A percentile compares a stretch with the other conserved stretches of the same genome.
Evolutionary conservation across 2,329 filamentous ascomycete species (phyloP).

Genomic region (Helotiales sp.): DNA sequence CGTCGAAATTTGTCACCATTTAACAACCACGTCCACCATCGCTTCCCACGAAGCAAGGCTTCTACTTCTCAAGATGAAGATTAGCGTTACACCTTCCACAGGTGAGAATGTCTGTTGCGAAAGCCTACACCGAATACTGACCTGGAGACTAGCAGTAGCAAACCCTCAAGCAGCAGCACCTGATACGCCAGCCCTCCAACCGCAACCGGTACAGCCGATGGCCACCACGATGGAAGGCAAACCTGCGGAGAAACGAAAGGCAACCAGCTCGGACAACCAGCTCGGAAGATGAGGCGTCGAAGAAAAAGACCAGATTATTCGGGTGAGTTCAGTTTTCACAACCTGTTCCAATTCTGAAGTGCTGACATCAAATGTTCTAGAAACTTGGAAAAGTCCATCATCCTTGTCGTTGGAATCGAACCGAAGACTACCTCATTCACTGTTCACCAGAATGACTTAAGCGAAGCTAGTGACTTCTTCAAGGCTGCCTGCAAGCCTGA

Average conservation of each 20-base stretch:
- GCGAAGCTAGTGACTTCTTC: slow-evolving; percentile 17
- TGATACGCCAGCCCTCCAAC: background rate
- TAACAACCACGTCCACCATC: too few relatives aligned
- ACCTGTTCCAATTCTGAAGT: too few relatives aligned
- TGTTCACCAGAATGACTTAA: slow-evolving; percentile 24
- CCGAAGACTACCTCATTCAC: background rate
- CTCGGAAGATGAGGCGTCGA: background rate
- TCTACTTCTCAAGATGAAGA: background rate
- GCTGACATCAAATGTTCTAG: background rate
- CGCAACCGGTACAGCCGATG: background rate
- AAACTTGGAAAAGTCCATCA: background rate
- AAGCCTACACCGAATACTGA: background rate
- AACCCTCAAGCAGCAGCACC: background rate
- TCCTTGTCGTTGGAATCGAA: slow-evolving; percentile 19
- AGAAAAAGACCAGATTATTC: background rate
- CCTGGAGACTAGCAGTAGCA: background rate
- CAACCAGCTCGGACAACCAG: too few relatives aligned
- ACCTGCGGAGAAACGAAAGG: background rate
- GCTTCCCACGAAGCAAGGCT: too few relatives aligned
- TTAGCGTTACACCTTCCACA: background rate
- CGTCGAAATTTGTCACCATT: too few relatives aligned
- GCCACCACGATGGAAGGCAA: background rate
- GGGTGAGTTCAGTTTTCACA: too few relatives aligned
- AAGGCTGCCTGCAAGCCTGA: background rate
- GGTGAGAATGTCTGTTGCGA: background rate